Conservation (phyloP, 257 asterid genomes). For the Oldenlandia corymbosa region DNA sequence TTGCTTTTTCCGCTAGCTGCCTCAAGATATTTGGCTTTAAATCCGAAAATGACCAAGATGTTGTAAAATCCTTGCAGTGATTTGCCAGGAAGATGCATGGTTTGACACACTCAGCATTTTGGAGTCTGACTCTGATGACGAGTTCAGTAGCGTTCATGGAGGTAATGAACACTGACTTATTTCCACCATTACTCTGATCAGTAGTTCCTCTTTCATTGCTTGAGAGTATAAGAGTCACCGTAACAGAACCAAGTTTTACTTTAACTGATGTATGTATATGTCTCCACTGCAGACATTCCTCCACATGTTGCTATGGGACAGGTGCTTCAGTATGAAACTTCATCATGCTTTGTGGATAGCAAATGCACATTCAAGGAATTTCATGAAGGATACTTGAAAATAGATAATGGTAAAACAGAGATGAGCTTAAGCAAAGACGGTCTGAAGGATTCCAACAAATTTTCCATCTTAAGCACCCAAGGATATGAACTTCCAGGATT, state of each 20-base stretch:
- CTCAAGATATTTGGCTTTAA: not conserved
- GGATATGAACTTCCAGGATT: constrained; percentile 33
- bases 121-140: constrained; percentile 94
- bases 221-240: not conserved
- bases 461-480: constrained; percentile 37
- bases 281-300: constrained; percentile 38
- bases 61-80: constrained; percentile 38
- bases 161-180: constrained; percentile 39
- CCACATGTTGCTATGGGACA: constrained; percentile 58
- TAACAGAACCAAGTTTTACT: not conserved
- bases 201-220: not conserved
- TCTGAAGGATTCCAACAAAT: constrained; percentile 38
- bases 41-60: constrained; percentile 1
- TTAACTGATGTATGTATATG: not conserved
- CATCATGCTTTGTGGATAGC: constrained; percentile 55
- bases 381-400: constrained; percentile 46
- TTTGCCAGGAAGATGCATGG: constrained; percentile 83
- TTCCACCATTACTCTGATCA: not conserved
- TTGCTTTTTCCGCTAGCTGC: not conserved
- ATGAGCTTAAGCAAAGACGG: constrained; percentile 36
- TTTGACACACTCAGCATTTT: constrained; percentile 81
- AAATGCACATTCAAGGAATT: constrained; percentile 44
- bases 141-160: constrained; percentile 81
- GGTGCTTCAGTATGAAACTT: constrained; percentile 64
- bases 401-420: constrained; percentile 38